Base-by-base conservation (phyloP, 345 rosid species). In the Cardamine resedifolia region DNA sequence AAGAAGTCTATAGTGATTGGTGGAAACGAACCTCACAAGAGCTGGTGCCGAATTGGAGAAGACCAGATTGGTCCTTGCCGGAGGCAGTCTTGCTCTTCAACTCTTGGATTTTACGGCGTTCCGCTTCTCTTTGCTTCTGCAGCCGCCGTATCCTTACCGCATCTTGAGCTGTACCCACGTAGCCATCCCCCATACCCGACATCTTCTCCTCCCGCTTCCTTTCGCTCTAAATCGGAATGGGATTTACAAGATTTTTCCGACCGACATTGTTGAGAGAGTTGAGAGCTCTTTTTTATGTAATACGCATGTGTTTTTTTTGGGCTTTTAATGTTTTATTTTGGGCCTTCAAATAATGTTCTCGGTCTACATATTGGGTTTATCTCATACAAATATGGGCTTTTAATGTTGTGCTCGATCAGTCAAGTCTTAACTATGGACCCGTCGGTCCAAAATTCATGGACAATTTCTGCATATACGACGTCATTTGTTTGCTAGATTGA, bases 171-270 rank as follows among this genome's bases (percentile, higher is more conserved):
- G 99, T 87, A 53, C 99, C 99, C 52, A 96, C 99, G 83, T 96
- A 96, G 52, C 99, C 98, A 56, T 96, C 97, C 45, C 99, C 99
- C 99, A 96, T 96, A 19, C 99, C 98, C 85, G 99, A 86, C 99
- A 96, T 92, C 84, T 79, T 84, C 56, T 65, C 18, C 55, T 45
- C 59, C 21, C 45, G 61, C 38, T 45, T 33, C 50, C 16, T 68
- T 20, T 34, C 58, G 38, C 58, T n/a, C 68, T 18, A 16, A 56
- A 30, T 55, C 64, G 16, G 31, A 63, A 38, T 39, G 31, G 21
- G 19, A 19, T 31, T 58, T 24, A 41, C 57, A 19, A 19, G 67
- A 59, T 11, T 21, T 51, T 44, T 39, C 11, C 15, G 33, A 62
- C 70, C 64, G 70, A 69, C 68, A 43, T 58, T 44, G 67, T 10